Conservation (phyloP, 2,329 filamentous ascomycete species). For the Botrytis galanthina region DNA sequence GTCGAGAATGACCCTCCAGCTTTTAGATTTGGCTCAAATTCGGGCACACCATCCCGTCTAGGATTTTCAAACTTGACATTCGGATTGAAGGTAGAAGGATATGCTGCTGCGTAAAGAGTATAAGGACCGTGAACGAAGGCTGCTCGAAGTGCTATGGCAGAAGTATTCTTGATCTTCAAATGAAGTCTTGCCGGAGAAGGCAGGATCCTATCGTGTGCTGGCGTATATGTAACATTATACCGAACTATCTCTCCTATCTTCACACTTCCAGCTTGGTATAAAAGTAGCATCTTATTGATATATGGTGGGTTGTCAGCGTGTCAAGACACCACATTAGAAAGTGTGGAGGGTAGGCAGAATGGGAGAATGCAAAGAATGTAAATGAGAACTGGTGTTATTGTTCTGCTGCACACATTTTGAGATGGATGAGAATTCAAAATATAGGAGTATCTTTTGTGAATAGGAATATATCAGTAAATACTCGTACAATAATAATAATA, state of each 20-base stretch:
- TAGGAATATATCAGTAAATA: background rate
- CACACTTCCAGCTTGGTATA: slow-evolving; percentile 87
- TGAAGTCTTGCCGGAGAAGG: slow-evolving; percentile 78
- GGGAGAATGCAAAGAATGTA: background rate
- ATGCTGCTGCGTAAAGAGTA: slow-evolving; percentile 81
- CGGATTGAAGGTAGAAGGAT: slow-evolving; percentile 79
- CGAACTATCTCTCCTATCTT: slow-evolving; percentile 93
- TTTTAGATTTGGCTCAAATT: slow-evolving; percentile 96
- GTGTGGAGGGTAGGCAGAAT: background rate
- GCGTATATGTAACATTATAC: slow-evolving; percentile 89
- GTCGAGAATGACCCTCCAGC: slow-evolving; percentile 85
- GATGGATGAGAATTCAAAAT: background rate
- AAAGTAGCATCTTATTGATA: slow-evolving; percentile 69
- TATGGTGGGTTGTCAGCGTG: background rate
- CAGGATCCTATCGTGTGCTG: slow-evolving; percentile 82
- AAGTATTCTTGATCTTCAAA: slow-evolving; percentile 89
- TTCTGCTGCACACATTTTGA: background rate
- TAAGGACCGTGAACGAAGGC: slow-evolving; percentile 97
- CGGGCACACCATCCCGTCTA: slow-evolving; percentile 71
- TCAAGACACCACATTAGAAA: background rate
- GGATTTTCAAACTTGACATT: slow-evolving; percentile 72
- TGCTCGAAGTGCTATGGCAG: slow-evolving; percentile 83
- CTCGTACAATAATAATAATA: background rate
- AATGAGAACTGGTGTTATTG: background rate
- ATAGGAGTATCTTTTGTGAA: background rate